These are phyloP conservation scores for Baeospora myosura DNA, from an alignment of 1,284 basidiomycete species.

Conservation along the genomic window DNA sequence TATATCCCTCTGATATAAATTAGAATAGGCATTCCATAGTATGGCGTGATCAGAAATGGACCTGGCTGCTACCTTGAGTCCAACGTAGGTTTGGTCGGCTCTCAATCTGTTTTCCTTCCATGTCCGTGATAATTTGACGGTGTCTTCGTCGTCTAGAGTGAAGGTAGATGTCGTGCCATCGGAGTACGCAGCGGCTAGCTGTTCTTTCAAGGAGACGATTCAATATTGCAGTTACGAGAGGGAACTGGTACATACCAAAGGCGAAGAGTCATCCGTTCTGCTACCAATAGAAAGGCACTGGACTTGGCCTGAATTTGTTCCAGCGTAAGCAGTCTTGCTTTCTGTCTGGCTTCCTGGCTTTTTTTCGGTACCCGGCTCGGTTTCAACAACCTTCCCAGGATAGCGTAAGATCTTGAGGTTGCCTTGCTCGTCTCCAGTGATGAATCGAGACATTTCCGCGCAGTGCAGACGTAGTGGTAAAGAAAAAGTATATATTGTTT, in stretches of 20 bases:
- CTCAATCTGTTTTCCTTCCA: constrained; percentile 63
- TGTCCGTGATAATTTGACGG: constrained; percentile 29
- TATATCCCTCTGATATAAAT: constrained; percentile 37
- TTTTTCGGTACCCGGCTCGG: constrained; percentile 17
- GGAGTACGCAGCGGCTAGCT: constrained; percentile 59
- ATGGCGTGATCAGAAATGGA: constrained; percentile 21
- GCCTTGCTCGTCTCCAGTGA: constrained; percentile 69
- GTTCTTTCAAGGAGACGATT: constrained; percentile 24
- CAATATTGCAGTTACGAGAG: constrained; percentile 7
- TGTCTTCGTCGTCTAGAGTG: constrained; percentile 32
- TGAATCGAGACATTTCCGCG: constrained; percentile 68
- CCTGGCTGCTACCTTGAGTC: constrained; percentile 43
- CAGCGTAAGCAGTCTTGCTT: constrained; percentile 28
- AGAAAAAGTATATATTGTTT: no score
- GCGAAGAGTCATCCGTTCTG: constrained; percentile 18
- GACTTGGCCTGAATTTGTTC: constrained; percentile 26
- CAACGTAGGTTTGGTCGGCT: constrained; percentile 48
- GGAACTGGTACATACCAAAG: constrained; percentile 29
- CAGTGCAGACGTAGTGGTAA: no score
- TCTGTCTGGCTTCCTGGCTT: constrained; percentile 23
- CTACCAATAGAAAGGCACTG: constrained; percentile 30
- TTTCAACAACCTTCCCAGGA: no score
- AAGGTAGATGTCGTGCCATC: constrained; percentile 46
- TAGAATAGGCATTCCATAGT: constrained; percentile 2
- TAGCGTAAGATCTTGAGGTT: constrained; percentile 50